A percentile compares a stretch with the other conserved stretches of the same genome.
These are phyloP conservation scores for Brassica cretica DNA, from an alignment of 345 rosid species.

Conservation along the genomic window DNA sequence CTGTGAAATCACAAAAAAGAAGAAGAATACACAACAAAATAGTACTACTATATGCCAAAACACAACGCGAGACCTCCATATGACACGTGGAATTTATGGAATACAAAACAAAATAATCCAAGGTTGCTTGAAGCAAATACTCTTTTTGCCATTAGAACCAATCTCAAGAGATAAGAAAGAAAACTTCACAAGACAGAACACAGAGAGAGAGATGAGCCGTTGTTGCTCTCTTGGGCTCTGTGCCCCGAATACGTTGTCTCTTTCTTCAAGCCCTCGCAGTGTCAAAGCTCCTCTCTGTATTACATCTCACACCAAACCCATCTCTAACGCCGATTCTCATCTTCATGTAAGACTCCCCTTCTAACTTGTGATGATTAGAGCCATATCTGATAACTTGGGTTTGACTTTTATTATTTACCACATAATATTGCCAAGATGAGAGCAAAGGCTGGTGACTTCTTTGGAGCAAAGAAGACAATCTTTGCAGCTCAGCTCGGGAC, in stretches of 20 bases:
- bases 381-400: not conserved
- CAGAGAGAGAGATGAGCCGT: conserved; percentile 29
- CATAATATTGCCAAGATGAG: conserved; percentile 39
- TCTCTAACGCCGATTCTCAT: conserved; percentile 13
- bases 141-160: conserved; percentile 27
- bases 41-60: conserved; percentile 11
- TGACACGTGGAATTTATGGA: conserved; percentile 13
- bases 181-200: conserved; percentile 11
- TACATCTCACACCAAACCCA: conserved; percentile 35
- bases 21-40: too few species aligned
- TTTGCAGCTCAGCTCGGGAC: conserved; percentile 59
- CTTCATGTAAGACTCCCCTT: conserved; percentile 32
- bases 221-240: conserved; percentile 42
- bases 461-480: conserved; percentile 44
- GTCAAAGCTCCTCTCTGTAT: conserved; percentile 32
- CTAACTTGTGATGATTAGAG: not conserved
- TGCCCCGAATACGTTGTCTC: conserved; percentile 43
- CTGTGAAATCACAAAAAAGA: too few species aligned
- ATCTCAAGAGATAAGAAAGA: conserved; percentile 33
- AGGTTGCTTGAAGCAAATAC: not conserved
- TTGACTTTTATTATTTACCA: not conserved
- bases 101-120: conserved; percentile 3
- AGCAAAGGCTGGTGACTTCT: conserved; percentile 20
- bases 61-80: not conserved
- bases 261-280: conserved; percentile 28